Percentiles rank a stretch among this genome's conserved stretches.
Conservation (phyloP, 2,329 filamentous ascomycete species). For the Phaeoacremonium minimum region DNA sequence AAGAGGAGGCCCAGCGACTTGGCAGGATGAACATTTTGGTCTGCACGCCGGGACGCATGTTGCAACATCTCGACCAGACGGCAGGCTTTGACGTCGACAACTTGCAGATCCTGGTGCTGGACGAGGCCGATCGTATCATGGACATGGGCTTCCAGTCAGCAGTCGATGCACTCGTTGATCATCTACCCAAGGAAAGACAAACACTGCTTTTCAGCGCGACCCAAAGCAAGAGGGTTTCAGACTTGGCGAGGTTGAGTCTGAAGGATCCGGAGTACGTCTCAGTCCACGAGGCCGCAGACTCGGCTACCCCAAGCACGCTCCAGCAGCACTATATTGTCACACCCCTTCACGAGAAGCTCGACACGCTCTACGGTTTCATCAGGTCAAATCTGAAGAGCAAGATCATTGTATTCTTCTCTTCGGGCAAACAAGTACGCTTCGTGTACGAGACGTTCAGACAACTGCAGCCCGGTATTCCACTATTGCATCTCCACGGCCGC, state of each 20-base stretch:
- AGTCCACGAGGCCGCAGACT: conserved; percentile 77
- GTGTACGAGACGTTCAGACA: conserved; percentile 91
- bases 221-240: conserved; percentile 90
- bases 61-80: conserved; percentile 94
- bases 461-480: conserved; percentile 87
- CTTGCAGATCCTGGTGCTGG: conserved; percentile 85
- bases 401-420: conserved; percentile 92
- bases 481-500: conserved; percentile 88
- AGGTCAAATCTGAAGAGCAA: conserved; percentile 88
- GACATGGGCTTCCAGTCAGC: conserved; percentile 94
- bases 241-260: conserved; percentile 82
- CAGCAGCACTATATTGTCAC: conserved; percentile 91
- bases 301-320: conserved; percentile 76
- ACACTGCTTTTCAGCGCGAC: conserved; percentile 95
- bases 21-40: conserved; percentile 95
- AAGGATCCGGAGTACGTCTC: conserved; percentile 92
- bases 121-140: conserved; percentile 94
- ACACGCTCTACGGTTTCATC: conserved; percentile 90
- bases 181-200: conserved; percentile 80
- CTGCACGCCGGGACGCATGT: conserved; percentile 88
- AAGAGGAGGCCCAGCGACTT: conserved; percentile 67
- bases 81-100: conserved; percentile 86
- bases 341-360: conserved; percentile 81
- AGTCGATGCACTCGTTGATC: conserved; percentile 89
- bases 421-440: conserved; percentile 93